Conservation (phyloP, 2,329 filamentous ascomycete genomes). For the Ceratocystis lukuohia region DNA sequence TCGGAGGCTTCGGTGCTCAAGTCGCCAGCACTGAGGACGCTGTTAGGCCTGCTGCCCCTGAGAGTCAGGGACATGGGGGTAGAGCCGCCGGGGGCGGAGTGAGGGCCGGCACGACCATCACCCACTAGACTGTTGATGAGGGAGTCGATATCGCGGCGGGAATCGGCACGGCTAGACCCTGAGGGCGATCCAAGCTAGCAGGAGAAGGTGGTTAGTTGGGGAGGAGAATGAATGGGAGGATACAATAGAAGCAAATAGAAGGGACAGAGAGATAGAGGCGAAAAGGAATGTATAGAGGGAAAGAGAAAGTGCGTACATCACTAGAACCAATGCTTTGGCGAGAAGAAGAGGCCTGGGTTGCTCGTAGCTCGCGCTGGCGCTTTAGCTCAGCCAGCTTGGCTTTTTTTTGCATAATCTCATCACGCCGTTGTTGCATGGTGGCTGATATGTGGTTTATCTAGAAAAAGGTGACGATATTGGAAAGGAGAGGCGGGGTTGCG, state of each 20-base stretch:
- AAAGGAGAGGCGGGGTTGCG: conserved; percentile 2
- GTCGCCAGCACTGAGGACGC: conserved; percentile 69
- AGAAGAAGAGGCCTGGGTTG: conserved; percentile 57
- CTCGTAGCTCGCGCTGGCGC: conserved; percentile 71
- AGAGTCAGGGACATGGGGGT: conserved; percentile 43
- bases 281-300: conserved; percentile 1
- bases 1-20: conserved; percentile 63
- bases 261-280: conserved; percentile 5
- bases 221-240: conserved; percentile 6
- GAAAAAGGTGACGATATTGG: neutral
- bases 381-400: conserved; percentile 95
- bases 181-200: conserved; percentile 14
- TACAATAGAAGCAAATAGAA: too few relatives aligned
- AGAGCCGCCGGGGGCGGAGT: conserved; percentile 46
- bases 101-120: conserved; percentile 59
- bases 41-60: conserved; percentile 68
- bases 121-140: conserved; percentile 75
- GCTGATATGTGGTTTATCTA: neutral
- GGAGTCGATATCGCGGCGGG: conserved; percentile 64
- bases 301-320: conserved; percentile 47
- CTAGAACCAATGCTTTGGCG: conserved; percentile 52
- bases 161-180: conserved; percentile 42
- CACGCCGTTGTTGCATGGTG: conserved; percentile 58
- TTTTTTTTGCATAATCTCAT: conserved; percentile 94
- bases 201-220: neutral